Evolutionary conservation across 2,329 filamentous ascomycete genomes (phyloP).

Genomic region (Blastomyces emzantsi): DNA sequence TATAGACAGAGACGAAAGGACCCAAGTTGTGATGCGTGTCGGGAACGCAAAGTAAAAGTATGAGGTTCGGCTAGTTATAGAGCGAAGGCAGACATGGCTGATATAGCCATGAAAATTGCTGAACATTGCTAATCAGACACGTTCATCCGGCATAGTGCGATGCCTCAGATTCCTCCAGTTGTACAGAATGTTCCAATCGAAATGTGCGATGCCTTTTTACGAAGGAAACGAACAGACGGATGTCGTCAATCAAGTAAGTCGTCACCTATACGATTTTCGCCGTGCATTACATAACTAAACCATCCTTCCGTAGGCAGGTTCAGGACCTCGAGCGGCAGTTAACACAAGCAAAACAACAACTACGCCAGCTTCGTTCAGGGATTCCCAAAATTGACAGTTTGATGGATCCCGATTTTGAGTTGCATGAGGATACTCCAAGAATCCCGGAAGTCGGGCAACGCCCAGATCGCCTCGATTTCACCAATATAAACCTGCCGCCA

Average conservation of each 20-base stretch:
- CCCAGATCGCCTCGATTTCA: constrained; percentile 54
- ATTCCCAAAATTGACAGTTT: constrained; percentile 44
- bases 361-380: constrained; percentile 61
- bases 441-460: constrained; percentile 59
- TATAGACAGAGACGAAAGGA: constrained; percentile 94
- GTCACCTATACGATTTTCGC: not conserved
- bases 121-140: not conserved
- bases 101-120: not conserved
- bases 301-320: constrained; percentile 53
- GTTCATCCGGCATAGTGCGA: constrained; percentile 55
- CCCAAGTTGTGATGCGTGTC: constrained; percentile 92
- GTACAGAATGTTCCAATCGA: constrained; percentile 92
- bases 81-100: not conserved
- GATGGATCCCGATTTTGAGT: constrained; percentile 36
- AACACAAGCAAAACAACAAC: constrained; percentile 68
- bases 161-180: constrained; percentile 91
- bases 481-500: constrained; percentile 55
- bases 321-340: constrained; percentile 95
- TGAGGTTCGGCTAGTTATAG: constrained; percentile 4
- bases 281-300: constrained; percentile 11
- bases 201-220: constrained; percentile 98
- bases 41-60: constrained; percentile 66
- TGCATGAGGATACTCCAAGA: constrained; percentile 39
- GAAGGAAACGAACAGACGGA: constrained; percentile 94
- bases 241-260: constrained; percentile 84